Evolutionary conservation across 805 yeast species (phyloP).

Genomic region (Peterozyma xylosa): DNA sequence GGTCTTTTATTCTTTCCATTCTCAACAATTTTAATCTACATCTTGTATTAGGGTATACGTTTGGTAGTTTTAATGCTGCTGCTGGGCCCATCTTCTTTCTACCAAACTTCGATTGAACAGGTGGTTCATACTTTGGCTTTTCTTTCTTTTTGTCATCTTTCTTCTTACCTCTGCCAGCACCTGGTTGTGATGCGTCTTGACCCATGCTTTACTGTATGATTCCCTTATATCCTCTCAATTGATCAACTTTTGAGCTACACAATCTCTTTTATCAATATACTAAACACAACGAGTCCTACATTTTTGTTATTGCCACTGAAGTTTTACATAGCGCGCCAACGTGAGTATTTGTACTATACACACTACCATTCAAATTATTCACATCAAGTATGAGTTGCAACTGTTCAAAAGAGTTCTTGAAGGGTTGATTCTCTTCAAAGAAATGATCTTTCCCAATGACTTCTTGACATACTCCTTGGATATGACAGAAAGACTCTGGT

Average conservation of each 20-base stretch:
- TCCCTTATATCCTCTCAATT: too few relatives aligned
- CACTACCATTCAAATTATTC: too few relatives aligned
- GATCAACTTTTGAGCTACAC: too few relatives aligned
- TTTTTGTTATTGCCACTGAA: too few relatives aligned
- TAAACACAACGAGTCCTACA: too few relatives aligned
- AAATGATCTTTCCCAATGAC: too few relatives aligned
- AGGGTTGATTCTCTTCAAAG: constrained; percentile 1
- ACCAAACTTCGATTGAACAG: constrained; percentile 90
- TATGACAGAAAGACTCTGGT: constrained; percentile 19
- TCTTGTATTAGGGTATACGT: constrained; percentile 85
- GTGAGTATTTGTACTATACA: too few relatives aligned
- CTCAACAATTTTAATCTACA: constrained; percentile 86
- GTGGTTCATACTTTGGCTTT: constrained; percentile 98
- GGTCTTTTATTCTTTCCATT: constrained; percentile 95
- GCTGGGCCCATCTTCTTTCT: constrained; percentile 90
- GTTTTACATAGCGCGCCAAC: too few relatives aligned
- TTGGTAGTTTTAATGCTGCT: constrained; percentile 77
- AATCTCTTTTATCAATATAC: too few relatives aligned
- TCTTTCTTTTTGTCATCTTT: constrained; percentile 48
- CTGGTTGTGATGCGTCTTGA: constrained; percentile 16
- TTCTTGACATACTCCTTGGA: background rate
- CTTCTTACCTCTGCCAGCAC: constrained; percentile 16
- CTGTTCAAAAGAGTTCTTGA: constrained; percentile 6
- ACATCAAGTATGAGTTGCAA: constrained; percentile 3
- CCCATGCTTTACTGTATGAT: constrained; percentile 9